Evolutionary conservation across 139 green algal genomes (phyloP), one percentile per base, ranked within the genome.

Genomic region (Tetradesmus lagerheimii): DNA sequence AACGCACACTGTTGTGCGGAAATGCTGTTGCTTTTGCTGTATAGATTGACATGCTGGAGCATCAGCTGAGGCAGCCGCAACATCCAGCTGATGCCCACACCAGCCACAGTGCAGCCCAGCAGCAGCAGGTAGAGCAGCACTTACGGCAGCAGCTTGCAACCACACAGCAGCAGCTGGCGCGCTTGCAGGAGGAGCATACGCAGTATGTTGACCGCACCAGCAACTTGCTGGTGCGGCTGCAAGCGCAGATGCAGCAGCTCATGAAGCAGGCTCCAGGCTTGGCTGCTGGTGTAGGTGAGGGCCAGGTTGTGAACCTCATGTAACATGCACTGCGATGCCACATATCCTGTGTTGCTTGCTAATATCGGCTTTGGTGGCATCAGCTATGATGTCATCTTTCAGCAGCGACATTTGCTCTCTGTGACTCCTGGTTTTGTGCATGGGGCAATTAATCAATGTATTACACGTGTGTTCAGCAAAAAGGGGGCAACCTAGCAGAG

Each of bases 161-260:
- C 18, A 84, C 86, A 43, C 75, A 84, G 53, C 74, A 75, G 86
- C 43, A 90, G 86, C 86, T 90, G 47, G 47, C 47, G 18, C 25
- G 27, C 20, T 29, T 90, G 43, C 71, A 85, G 37, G 45, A 79
- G 31, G 74, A 53, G 47, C 75, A 90, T 47, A 47, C n/a, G 43
- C 74, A 82, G 71, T 85, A 90, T 76, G 86, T 90, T 34, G 29
- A 25, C 31, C 86, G 66, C 18, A 90, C 45, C 74, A 76, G 71
- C 31, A 82, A 34, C 15, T 15, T 90, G 45, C 75, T 90, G 23
- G 45, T 35, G 23, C 43, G 45, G 0, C 75, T 90, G 75, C 86
- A 90, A 50, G 45, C 45, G 1, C 86, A 90, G 47, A n/a, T 90
- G 47, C 86, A 90, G 47, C 74, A 85, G 75, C 75, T 90, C 1